These are phyloP conservation scores for Alternaria longipes DNA, from an alignment of 2,329 filamentous ascomycete genomes.

Conservation along the genomic window DNA sequence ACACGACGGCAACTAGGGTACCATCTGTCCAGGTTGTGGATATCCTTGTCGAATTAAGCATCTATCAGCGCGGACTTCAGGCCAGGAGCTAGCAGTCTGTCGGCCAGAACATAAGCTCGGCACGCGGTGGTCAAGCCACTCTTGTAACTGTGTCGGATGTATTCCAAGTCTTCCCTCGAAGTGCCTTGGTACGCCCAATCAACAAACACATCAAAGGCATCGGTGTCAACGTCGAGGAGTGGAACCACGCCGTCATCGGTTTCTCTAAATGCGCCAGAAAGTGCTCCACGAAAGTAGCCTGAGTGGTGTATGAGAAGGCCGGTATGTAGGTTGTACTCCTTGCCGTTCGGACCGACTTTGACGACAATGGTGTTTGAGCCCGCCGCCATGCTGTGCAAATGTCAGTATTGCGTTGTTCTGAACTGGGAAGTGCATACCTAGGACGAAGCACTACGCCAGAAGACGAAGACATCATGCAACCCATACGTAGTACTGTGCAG, in stretches of 20 bases:
- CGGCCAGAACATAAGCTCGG: neutral
- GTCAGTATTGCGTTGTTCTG: neutral
- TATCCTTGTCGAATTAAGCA: neutral
- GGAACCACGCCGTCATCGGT: neutral
- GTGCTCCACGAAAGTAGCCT: conserved; percentile 9
- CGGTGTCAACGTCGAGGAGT: neutral
- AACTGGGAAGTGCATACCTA: neutral
- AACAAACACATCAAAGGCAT: neutral
- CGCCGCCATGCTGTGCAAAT: neutral
- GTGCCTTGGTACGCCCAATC: neutral
- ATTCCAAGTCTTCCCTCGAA: neutral
- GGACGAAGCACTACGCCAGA: neutral
- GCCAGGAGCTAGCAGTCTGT: neutral
- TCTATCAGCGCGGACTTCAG: neutral
- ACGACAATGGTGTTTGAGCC: conserved; percentile 4
- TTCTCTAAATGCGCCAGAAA: conserved; percentile 1
- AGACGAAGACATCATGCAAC: neutral
- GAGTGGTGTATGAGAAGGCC: conserved; percentile 1
- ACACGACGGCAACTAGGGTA: neutral
- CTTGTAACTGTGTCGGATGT: neutral
- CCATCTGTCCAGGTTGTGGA: neutral
- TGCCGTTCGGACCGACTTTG: neutral
- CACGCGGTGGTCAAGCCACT: neutral
- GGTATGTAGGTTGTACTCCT: conserved; percentile 8
- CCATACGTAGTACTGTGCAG: neutral